Conservation (phyloP, 352 stramenopile genomes). For the Pythium volutum region DNA sequence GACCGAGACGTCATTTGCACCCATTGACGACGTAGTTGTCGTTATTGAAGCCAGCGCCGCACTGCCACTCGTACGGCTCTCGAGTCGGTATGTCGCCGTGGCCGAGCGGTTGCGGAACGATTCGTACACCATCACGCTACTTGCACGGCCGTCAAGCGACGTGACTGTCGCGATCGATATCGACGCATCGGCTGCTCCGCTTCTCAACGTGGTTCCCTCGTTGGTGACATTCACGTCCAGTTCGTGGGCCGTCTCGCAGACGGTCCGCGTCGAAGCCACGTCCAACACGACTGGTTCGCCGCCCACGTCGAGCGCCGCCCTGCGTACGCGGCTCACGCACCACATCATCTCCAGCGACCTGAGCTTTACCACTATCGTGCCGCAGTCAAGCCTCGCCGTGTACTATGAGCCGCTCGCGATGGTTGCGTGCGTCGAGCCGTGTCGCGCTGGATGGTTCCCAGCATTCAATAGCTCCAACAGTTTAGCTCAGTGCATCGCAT, state of each 20-base stretch:
- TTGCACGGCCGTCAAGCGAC: constrained; percentile 37
- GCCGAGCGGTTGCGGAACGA: constrained; percentile 43
- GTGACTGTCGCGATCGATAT: constrained; percentile 33
- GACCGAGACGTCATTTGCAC: constrained; percentile 33
- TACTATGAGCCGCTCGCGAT: constrained; percentile 53
- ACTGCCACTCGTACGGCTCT: constrained; percentile 54
- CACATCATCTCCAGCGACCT: constrained; percentile 35
- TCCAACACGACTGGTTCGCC: too few relatives aligned
- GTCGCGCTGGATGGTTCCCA: constrained; percentile 51
- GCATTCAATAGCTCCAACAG: constrained; percentile 34
- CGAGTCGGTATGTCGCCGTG: constrained; percentile 41
- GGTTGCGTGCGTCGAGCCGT: constrained; percentile 44
- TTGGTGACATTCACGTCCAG: constrained; percentile 36
- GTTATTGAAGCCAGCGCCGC: constrained; percentile 51
- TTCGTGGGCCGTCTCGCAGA: constrained; percentile 36
- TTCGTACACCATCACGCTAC: constrained; percentile 47
- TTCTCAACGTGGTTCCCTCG: constrained; percentile 30
- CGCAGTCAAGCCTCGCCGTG: constrained; percentile 42
- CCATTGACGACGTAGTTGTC: constrained; percentile 31
- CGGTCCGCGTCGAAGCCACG: constrained; percentile 27
- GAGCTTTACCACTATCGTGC: constrained; percentile 36
- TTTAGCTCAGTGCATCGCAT: constrained; percentile 37
- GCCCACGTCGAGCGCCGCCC: neutral
- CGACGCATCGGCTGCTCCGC: constrained; percentile 12
- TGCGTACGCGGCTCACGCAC: constrained; percentile 33